Conservation (phyloP, 352 stramenopile genomes). For the Globisporangium orthogonon region DNA sequence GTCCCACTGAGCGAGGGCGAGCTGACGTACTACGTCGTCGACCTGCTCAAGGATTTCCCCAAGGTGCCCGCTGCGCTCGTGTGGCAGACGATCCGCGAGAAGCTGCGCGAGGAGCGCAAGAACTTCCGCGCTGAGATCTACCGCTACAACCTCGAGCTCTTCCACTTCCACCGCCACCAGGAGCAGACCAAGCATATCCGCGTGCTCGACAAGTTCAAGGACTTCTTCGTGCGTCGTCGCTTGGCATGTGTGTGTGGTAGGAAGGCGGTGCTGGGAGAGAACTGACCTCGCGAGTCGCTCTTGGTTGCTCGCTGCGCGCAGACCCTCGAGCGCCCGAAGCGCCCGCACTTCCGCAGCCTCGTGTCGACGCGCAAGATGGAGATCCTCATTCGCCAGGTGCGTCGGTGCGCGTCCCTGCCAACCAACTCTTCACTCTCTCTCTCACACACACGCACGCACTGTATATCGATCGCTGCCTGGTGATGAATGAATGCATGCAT, state of each 20-base stretch:
- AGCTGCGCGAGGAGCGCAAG: slow-evolving; percentile 51
- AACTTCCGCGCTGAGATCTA: slow-evolving; percentile 58
- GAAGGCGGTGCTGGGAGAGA: neutral
- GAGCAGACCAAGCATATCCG: slow-evolving; percentile 39
- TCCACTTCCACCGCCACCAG: slow-evolving; percentile 48
- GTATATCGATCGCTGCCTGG: neutral
- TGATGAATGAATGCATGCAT: neutral
- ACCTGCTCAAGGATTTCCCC: slow-evolving; percentile 51
- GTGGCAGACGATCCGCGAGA: slow-evolving; percentile 41
- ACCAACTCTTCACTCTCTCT: neutral
- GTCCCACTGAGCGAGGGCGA: slow-evolving; percentile 25
- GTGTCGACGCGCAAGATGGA: slow-evolving; percentile 63
- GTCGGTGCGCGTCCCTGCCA: neutral
- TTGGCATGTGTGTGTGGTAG: neutral
- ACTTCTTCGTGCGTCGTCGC: slow-evolving; percentile 48
- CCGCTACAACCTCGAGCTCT: slow-evolving; percentile 48
- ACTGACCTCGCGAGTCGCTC: neutral
- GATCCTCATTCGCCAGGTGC: slow-evolving; percentile 37
- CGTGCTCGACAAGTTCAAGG: slow-evolving; percentile 59
- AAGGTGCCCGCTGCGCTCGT: slow-evolving; percentile 34
- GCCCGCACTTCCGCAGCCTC: slow-evolving; percentile 55
- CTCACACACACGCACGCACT: neutral
- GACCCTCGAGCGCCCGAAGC: slow-evolving; percentile 32
- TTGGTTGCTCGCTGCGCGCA: slow-evolving; percentile 2
- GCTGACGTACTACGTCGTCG: slow-evolving; percentile 60